These are phyloP conservation scores for Colletotrichum destructivum DNA, from an alignment of 2,329 filamentous ascomycete genomes.

Conservation along the genomic window DNA sequence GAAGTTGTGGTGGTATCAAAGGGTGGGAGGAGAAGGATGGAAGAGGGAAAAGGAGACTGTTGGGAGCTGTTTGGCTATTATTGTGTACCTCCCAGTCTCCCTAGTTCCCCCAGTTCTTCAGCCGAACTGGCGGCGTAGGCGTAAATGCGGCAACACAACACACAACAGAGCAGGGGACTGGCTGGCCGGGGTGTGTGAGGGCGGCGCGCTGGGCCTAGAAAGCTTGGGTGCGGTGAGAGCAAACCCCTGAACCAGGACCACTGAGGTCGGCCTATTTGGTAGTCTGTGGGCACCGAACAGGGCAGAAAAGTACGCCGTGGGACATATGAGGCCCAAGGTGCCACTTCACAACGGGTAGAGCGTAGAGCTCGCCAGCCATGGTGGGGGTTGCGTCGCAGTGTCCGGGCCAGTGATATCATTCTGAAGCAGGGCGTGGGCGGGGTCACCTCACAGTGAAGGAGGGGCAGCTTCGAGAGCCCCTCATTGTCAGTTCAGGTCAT, in stretches of 20 bases:
- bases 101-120: not conserved
- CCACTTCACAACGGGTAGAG: slow-evolving; percentile 1
- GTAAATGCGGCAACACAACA: slow-evolving; percentile 4
- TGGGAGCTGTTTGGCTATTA: slow-evolving; percentile 36
- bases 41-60: slow-evolving; percentile 40
- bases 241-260: not conserved
- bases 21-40: slow-evolving; percentile 9
- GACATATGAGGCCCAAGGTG: slow-evolving; percentile 10
- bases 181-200: slow-evolving; percentile 1
- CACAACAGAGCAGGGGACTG: not conserved
- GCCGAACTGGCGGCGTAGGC: not conserved
- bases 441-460: slow-evolving; percentile 21
- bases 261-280: slow-evolving; percentile 10
- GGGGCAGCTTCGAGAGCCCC: slow-evolving; percentile 37
- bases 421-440: slow-evolving; percentile 34
- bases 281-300: not conserved
- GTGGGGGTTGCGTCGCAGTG: slow-evolving; percentile 27
- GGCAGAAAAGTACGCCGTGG: slow-evolving; percentile 3
- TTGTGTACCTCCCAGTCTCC: not conserved
- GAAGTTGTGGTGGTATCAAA: slow-evolving; percentile 26
- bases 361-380: slow-evolving; percentile 22
- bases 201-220: slow-evolving; percentile 15
- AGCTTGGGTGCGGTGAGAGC: slow-evolving; percentile 24
- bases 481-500: slow-evolving; percentile 10
- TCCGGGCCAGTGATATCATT: slow-evolving; percentile 39